These are phyloP conservation scores for Diplotaxis tenuifolia DNA, from an alignment of 345 rosid species.

Conservation along the genomic window DNA sequence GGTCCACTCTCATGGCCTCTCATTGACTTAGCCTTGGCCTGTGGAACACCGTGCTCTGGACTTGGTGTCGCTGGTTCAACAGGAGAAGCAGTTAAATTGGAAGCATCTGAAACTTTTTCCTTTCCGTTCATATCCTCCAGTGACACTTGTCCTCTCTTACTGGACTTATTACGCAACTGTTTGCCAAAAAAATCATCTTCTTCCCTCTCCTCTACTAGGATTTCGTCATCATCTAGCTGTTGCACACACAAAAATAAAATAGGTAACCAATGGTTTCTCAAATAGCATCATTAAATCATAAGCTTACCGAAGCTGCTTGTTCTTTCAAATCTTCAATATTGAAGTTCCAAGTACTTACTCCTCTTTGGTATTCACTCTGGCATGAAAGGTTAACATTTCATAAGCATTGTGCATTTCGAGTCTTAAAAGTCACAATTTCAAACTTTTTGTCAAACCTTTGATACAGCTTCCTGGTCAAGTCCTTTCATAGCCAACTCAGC, in stretches of 20 bases:
- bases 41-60: conserved; percentile 49
- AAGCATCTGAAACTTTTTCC: conserved; percentile 49
- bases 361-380: conserved; percentile 96
- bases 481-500: conserved; percentile 86
- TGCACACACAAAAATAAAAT: conserved; percentile 11
- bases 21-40: conserved; percentile 50
- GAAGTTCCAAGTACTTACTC: conserved; percentile 99
- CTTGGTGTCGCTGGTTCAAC: conserved; percentile 47
- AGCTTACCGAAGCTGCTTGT: conserved; percentile 86
- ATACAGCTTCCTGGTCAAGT: conserved; percentile 90
- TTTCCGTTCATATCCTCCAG: conserved; percentile 44
- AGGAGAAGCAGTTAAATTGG: conserved; percentile 38
- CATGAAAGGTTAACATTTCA: not conserved
- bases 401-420: conserved; percentile 14
- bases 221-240: conserved; percentile 79
- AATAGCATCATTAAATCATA: not conserved
- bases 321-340: conserved; percentile 89
- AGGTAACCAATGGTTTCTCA: not conserved
- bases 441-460: conserved; percentile 64
- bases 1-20: conserved; percentile 83
- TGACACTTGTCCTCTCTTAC: not conserved
- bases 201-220: conserved; percentile 43
- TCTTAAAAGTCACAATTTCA: conserved; percentile 1
- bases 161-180: conserved; percentile 26
- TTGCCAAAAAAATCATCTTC: conserved; percentile 52